These are phyloP conservation scores for Nothophytophthora sp. DNA, from an alignment of 352 stramenopile species.

Conservation along the genomic window DNA sequence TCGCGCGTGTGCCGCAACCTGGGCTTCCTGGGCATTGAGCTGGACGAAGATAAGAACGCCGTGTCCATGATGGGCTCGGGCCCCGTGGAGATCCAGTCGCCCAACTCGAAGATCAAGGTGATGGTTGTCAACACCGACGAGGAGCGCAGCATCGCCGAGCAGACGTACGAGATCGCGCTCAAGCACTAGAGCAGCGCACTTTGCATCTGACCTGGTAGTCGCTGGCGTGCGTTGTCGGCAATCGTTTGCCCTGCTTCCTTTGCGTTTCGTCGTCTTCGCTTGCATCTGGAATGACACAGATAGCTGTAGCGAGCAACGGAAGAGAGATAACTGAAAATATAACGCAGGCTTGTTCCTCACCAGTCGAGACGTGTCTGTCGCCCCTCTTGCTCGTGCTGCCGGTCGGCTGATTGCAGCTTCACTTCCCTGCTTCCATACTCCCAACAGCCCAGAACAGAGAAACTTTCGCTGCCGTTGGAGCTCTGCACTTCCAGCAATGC, in stretches of 20 bases:
- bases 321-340: constrained; percentile 19
- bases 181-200: constrained; percentile 27
- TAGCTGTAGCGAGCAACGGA: constrained; percentile 2
- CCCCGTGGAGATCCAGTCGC: constrained; percentile 61
- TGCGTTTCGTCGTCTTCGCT: constrained; percentile 2
- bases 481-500: too few relatives aligned
- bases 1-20: constrained; percentile 68
- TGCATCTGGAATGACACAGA: constrained; percentile 11
- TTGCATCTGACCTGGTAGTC: background rate
- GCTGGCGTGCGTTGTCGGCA: constrained; percentile 11
- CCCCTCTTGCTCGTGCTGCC: too few relatives aligned
- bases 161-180: constrained; percentile 72
- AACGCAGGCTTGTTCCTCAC: constrained; percentile 26
- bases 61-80: constrained; percentile 57
- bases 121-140: constrained; percentile 91
- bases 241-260: constrained; percentile 9
- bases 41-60: constrained; percentile 78
- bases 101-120: constrained; percentile 57
- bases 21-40: constrained; percentile 62
- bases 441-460: too few relatives aligned
- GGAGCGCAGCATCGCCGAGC: constrained; percentile 88
- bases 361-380: too few relatives aligned
- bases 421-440: too few relatives aligned
- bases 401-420: too few relatives aligned
- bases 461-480: too few relatives aligned